Base-by-base conservation (phyloP, 1,284 basidiomycete genomes). In the Tilletia horrida region DNA sequence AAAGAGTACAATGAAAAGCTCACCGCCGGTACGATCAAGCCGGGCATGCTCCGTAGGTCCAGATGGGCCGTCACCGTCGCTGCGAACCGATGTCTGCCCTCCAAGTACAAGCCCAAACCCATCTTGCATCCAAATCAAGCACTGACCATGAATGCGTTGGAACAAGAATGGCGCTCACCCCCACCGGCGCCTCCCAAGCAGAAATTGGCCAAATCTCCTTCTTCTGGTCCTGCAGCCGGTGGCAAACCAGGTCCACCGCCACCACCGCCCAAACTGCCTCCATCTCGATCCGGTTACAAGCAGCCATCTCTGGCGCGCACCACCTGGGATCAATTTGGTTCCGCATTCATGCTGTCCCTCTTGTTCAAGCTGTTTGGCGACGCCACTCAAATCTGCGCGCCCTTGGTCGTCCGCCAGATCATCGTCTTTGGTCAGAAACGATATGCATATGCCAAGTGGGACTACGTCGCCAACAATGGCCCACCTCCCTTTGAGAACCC, bases 301-400 rank as follows among this genome's bases (percentile, higher is more conserved):
- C 71, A 71, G 65, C 85, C 92, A 0, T 91, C 89, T 74, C 85
- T 96, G 23, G 83, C 87, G 0, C 84, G 85, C 83, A 88, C 92
- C 0, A 85, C 95, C 78, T 90, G 90, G 74, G 92, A 94, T 77
- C 89, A 88, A 66, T 86, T 95, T 71, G 88, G 88, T 40, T 88
- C 87, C 85, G 89, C 87, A 84, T 91, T 94, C 80, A 94, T 92
- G 92, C 84, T 86, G 2, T 89, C 86, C 65, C 91, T 90, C 4
- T 9, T 89, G 9, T 83, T 93, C 81, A 94, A 81, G 70, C 64
- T 79, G 21, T 11, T 81, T 18, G 78, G 73, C 8, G 80, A 81
- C 65, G 67, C 72, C 18, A 68, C 73, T 18, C 76, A 79, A 65
- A 72, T 81, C 61, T 73, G 73, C 14, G 75, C 76, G 16, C 76